A percentile compares a stretch with the other conserved stretches of the same genome.
Conservation (phyloP, 1,284 basidiomycete genomes). For the Pholiota adiposa region DNA sequence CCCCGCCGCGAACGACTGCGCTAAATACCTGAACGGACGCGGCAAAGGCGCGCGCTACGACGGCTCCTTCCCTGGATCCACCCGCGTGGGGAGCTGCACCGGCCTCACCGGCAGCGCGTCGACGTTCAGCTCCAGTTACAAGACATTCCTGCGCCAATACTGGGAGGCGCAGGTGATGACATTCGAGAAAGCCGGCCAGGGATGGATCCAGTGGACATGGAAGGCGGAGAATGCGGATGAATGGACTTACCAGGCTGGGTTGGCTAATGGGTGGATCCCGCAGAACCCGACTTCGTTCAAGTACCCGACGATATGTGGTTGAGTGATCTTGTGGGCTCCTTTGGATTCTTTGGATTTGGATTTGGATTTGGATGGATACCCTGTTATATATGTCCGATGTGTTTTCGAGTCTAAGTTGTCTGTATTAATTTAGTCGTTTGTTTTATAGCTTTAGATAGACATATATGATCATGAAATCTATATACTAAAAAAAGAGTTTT, state of each 20-base stretch:
- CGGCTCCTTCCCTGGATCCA: conserved; percentile 72
- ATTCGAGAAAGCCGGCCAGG: conserved; percentile 61
- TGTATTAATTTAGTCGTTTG: too few species aligned
- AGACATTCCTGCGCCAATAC: conserved; percentile 79
- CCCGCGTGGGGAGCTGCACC: conserved; percentile 71
- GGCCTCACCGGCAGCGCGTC: conserved; percentile 74
- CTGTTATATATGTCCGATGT: too few species aligned
- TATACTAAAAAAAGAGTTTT: too few species aligned
- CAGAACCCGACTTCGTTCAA: conserved; percentile 41
- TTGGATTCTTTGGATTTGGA: neutral
- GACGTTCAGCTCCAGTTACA: conserved; percentile 79
- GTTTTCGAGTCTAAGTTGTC: too few species aligned
- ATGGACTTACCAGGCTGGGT: conserved; percentile 77
- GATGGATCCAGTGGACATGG: conserved; percentile 80
- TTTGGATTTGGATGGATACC: neutral
- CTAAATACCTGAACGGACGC: conserved; percentile 76
- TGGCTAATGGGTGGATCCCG: conserved; percentile 86
- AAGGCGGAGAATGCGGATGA: conserved; percentile 72
- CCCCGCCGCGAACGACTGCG: conserved; percentile 85
- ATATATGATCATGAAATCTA: too few species aligned
- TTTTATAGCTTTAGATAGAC: too few species aligned
- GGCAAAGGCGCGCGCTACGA: conserved; percentile 80
- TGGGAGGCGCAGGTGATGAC: conserved; percentile 85
- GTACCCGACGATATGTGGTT: conserved; percentile 46
- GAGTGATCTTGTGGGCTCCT: conserved; percentile 11